Conservation (phyloP, 176 grass and related monocot species). For the Dendrocalamus sinicus region DNA sequence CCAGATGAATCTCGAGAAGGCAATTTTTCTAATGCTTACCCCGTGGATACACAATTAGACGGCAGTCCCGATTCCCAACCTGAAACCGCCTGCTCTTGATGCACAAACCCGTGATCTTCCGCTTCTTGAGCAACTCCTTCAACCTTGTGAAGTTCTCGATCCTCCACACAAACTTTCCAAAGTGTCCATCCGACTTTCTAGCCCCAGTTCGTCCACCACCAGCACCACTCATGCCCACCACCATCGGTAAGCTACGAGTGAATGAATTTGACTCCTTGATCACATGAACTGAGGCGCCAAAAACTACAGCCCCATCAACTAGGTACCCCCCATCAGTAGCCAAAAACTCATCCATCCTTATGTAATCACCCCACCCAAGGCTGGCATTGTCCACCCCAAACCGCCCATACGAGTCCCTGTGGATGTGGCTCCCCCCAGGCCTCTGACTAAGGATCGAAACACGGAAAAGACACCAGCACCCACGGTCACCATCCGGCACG, state of each 20-base stretch:
- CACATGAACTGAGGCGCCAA: constrained; percentile 82
- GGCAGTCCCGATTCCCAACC: constrained; percentile 88
- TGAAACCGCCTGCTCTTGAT: constrained; percentile 97
- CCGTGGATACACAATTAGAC: constrained; percentile 98
- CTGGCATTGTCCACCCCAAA: constrained; percentile 80
- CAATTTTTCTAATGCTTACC: constrained; percentile 55
- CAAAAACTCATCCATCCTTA: constrained; percentile 87
- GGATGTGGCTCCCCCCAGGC: constrained; percentile 68
- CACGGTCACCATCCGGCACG: constrained; percentile 63
- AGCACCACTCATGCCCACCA: constrained; percentile 51
- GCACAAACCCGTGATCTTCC: constrained; percentile 84
- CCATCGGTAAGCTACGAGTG: constrained; percentile 59
- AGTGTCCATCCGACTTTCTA: constrained; percentile 82
- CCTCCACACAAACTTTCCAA: constrained; percentile 91
- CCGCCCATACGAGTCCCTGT: constrained; percentile 83
- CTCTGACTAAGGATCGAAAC: constrained; percentile 81
- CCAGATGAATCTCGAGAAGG: constrained; percentile 22
- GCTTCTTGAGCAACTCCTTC: constrained; percentile 95
- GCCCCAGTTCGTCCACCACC: constrained; percentile 51
- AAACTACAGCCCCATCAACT: constrained; percentile 72
- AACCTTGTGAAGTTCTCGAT: constrained; percentile 92
- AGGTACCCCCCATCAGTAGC: constrained; percentile 66
- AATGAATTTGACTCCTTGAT: constrained; percentile 92
- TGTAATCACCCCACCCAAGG: constrained; percentile 92
- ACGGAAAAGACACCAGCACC: constrained; percentile 94